Conservation (phyloP, 1,284 basidiomycete genomes). For the Ceratobasidium sp. region DNA sequence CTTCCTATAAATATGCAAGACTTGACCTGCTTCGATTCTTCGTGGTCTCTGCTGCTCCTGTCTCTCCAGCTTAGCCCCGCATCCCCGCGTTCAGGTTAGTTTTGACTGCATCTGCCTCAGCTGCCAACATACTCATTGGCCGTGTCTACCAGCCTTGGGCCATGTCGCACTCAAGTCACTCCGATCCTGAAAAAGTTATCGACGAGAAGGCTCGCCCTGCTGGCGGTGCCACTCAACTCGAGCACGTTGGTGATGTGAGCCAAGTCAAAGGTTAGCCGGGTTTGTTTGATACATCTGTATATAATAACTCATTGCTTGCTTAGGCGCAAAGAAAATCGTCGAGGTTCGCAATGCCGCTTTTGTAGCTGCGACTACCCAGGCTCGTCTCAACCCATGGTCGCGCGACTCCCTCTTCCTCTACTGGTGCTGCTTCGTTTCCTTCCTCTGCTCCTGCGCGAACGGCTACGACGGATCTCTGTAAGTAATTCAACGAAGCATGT, state of each 20-base stretch:
- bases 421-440: slow-evolving; percentile 46
- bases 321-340: slow-evolving; percentile 24
- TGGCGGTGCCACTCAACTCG: slow-evolving; percentile 32
- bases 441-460: slow-evolving; percentile 44
- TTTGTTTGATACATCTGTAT: neutral
- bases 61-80: slow-evolving; percentile 29
- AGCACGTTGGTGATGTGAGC: slow-evolving; percentile 36
- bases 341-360: slow-evolving; percentile 42
- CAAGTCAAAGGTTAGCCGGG: slow-evolving; percentile 43
- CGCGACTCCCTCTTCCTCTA: slow-evolving; percentile 45
- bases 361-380: slow-evolving; percentile 43
- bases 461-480: slow-evolving; percentile 46
- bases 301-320: neutral
- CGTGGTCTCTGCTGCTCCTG: slow-evolving; percentile 17
- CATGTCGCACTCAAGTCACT: slow-evolving; percentile 28
- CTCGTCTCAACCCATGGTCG: slow-evolving; percentile 45
- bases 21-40: slow-evolving; percentile 33
- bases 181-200: slow-evolving; percentile 38
- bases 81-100: slow-evolving; percentile 11
- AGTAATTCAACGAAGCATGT: slow-evolving; percentile 23
- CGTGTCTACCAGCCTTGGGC: slow-evolving; percentile 9
- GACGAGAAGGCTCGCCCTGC: slow-evolving; percentile 32
- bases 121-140: neutral
- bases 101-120: neutral
- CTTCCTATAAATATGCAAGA: slow-evolving; percentile 31